A percentile compares a stretch with the other conserved stretches of the same genome.
These are phyloP conservation scores for Marasmius fiardii DNA, from an alignment of 1,284 basidiomycete species.

Conservation along the genomic window DNA sequence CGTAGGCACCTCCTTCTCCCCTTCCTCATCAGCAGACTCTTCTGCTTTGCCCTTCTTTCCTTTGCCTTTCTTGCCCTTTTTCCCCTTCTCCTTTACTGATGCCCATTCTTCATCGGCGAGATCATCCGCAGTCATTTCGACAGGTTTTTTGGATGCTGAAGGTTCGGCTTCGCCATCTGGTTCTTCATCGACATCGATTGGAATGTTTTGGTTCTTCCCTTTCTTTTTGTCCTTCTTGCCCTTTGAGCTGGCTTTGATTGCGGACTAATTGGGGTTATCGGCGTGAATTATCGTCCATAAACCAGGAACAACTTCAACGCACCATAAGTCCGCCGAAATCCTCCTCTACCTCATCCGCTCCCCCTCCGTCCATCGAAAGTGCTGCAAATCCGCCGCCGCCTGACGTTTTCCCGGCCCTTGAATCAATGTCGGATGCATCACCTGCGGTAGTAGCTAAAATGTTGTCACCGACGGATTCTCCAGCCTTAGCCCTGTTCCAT, in stretches of 20 bases:
- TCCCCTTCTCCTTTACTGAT: constrained; percentile 50
- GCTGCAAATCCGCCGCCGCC: constrained; percentile 43
- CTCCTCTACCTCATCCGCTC: constrained; percentile 64
- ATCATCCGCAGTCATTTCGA: constrained; percentile 59
- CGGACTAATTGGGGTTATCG: constrained; percentile 36
- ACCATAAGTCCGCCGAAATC: constrained; percentile 87
- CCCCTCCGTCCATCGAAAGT: constrained; percentile 45
- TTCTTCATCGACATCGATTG: constrained; percentile 26
- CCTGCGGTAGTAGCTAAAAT: constrained; percentile 29
- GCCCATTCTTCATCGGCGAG: constrained; percentile 70
- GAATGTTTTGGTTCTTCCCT: constrained; percentile 36
- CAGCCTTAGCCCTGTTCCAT: constrained; percentile 61
- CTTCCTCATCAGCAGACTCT: constrained; percentile 40
- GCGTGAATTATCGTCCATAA: constrained; percentile 2
- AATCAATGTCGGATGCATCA: constrained; percentile 43
- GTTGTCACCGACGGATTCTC: constrained; percentile 53
- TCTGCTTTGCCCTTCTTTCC: constrained; percentile 51
- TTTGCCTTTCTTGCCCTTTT: constrained; percentile 58
- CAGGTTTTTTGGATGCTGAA: constrained; percentile 32
- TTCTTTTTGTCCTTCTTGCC: constrained; percentile 71
- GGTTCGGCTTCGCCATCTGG: constrained; percentile 19
- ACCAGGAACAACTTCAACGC: constrained; percentile 23
- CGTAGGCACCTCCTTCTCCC: constrained; percentile 17
- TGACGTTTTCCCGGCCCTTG: constrained; percentile 19
- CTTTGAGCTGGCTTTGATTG: constrained; percentile 56